phyloP scores from a whole-genome alignment of 305 asterid genomes.

The Fraxinus angustifolia region DNA sequence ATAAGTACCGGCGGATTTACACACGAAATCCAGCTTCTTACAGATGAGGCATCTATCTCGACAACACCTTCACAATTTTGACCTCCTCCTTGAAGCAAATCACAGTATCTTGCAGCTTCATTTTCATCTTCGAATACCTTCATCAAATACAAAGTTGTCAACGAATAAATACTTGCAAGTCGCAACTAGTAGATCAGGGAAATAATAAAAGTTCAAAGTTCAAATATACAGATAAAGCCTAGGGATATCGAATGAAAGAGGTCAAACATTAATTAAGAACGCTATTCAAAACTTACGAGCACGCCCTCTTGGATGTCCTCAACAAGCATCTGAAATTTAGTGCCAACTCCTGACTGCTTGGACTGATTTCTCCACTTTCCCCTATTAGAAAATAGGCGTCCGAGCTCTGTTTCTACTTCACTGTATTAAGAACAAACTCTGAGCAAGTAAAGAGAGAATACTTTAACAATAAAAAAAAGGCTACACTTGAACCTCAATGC shows the following conservation, averaged over 20 bases:
- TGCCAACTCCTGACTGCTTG: conserved; percentile 50
- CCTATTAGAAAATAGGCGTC: conserved; percentile 68
- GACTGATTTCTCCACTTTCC: conserved; percentile 56
- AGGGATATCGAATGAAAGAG: background rate
- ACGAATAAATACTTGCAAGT: background rate
- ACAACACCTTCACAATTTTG: conserved; percentile 85
- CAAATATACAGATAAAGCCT: background rate
- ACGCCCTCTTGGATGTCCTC: conserved; percentile 90
- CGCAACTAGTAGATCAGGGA: background rate
- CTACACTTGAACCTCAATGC: conserved; percentile 11
- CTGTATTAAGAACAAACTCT: conserved; percentile 40
- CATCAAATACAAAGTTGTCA: background rate
- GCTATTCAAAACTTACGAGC: conserved; percentile 53
- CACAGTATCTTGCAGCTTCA: conserved; percentile 75
- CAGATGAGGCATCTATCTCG: conserved; percentile 89
- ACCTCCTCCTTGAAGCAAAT: conserved; percentile 88
- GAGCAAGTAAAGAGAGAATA: conserved; percentile 8
- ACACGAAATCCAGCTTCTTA: conserved; percentile 32
- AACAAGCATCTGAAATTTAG: conserved; percentile 82
- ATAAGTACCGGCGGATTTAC: background rate
- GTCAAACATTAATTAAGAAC: conserved; percentile 1
- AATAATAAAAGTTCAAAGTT: background rate
- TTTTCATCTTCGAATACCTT: conserved; percentile 89
- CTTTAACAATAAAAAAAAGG: background rate
- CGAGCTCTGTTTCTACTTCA: conserved; percentile 89